These are phyloP conservation scores for Phytophthora megakarya DNA, from an alignment of 352 stramenopile genomes.

Conservation along the genomic window DNA sequence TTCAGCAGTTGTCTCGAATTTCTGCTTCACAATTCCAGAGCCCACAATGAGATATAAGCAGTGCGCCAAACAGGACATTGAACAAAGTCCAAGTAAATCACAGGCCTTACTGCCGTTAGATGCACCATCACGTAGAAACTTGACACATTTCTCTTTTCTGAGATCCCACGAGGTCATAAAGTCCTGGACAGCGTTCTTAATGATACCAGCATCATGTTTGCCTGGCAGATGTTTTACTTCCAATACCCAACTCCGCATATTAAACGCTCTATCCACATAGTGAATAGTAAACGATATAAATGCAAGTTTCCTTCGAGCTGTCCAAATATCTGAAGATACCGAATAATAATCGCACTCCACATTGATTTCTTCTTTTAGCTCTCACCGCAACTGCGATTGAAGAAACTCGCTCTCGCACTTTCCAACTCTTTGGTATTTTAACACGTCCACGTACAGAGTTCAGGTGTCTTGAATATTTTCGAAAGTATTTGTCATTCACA, in stretches of 20 bases:
- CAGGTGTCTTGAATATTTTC: neutral
- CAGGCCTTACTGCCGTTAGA: neutral
- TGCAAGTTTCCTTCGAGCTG: neutral
- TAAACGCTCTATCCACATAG: neutral
- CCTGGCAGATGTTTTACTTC: neutral
- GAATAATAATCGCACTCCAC: slow-evolving; percentile 3
- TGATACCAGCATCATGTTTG: neutral
- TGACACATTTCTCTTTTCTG: too few relatives aligned
- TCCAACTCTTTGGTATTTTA: neutral
- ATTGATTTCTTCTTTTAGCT: neutral
- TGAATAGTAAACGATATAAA: slow-evolving; percentile 6
- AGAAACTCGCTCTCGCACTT: neutral
- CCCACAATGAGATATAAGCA: slow-evolving; percentile 2
- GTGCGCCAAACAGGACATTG: slow-evolving; percentile 3
- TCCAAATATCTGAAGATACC: slow-evolving; percentile 6
- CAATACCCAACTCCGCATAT: slow-evolving; percentile 2
- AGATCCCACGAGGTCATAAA: neutral
- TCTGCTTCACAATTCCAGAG: slow-evolving; percentile 4
- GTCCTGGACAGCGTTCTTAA: neutral
- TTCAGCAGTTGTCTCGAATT: neutral
- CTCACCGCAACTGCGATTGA: neutral
- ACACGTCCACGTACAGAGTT: neutral
- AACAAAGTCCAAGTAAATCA: neutral
- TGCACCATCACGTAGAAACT: slow-evolving; percentile 8
- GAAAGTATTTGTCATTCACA: slow-evolving; percentile 3